phyloP scores from a whole-genome alignment of 306 rosid genomes.

The Vicia faba region DNA sequence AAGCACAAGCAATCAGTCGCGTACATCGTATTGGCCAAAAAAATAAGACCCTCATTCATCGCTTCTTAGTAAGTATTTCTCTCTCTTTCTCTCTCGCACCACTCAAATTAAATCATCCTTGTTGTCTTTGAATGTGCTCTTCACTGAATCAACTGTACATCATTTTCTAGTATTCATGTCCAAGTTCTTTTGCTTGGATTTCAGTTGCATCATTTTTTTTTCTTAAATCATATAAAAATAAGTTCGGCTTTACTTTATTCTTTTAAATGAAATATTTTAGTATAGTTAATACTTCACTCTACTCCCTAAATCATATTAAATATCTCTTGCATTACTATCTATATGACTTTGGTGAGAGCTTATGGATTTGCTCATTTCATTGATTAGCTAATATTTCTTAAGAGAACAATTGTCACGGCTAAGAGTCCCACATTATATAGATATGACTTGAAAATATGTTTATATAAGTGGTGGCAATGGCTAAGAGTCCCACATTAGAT shows the following conservation, averaged over 20 bases:
- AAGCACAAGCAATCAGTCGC: conserved; percentile 94
- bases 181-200: conserved; percentile 11
- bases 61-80: conserved; percentile 68
- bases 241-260: background rate
- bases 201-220: background rate
- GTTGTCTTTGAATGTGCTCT: background rate
- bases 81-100: conserved; percentile 9
- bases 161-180: conserved; percentile 6
- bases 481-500: too few species aligned
- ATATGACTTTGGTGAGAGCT: background rate
- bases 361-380: conserved; percentile 23
- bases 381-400: background rate
- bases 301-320: conserved; percentile 5
- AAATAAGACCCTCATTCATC: conserved; percentile 77
- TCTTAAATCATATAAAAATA: background rate
- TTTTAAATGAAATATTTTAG: too few species aligned
- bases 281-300: too few species aligned
- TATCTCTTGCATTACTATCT: background rate
- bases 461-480: too few species aligned
- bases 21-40: conserved; percentile 91
- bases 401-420: too few species aligned
- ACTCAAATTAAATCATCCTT: background rate
- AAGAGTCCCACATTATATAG: too few species aligned
- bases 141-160: background rate
- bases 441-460: too few species aligned